Conservation (phyloP, 352 stramenopile species). For the Phytophthora hybrid region DNA sequence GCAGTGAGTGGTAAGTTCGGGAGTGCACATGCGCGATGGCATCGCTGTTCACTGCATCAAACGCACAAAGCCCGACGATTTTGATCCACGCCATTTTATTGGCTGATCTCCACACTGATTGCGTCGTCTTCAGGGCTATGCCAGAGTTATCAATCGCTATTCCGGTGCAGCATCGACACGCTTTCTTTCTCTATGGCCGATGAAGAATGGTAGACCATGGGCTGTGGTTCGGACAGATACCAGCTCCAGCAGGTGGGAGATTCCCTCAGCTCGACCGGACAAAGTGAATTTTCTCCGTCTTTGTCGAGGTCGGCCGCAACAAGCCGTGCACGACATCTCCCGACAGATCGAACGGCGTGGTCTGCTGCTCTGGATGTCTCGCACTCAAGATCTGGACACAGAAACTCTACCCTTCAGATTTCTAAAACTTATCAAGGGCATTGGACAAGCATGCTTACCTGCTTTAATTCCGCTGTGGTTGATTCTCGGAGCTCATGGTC, state of each 20-base stretch:
- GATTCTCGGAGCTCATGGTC: slow-evolving; percentile 59
- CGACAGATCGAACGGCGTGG: slow-evolving; percentile 45
- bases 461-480: slow-evolving; percentile 43
- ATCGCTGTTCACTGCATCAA: slow-evolving; percentile 17
- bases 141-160: slow-evolving; percentile 22
- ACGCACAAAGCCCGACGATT: slow-evolving; percentile 6
- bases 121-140: slow-evolving; percentile 16
- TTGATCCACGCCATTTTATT: slow-evolving; percentile 31
- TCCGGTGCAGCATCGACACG: no score
- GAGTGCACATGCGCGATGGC: slow-evolving; percentile 14
- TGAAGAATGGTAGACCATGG: no score
- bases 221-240: no score
- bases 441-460: slow-evolving; percentile 31
- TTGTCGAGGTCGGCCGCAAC: slow-evolving; percentile 32
- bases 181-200: no score
- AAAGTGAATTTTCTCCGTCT: slow-evolving; percentile 58
- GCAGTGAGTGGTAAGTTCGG: slow-evolving; percentile 2
- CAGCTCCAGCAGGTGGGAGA: neutral
- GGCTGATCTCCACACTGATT: slow-evolving; percentile 26
- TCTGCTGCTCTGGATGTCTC: slow-evolving; percentile 13
- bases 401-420: neutral
- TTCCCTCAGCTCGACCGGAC: neutral
- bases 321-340: slow-evolving; percentile 55
- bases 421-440: neutral
- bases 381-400: slow-evolving; percentile 15